Base-by-base conservation (phyloP, 208 protist genomes). In the Sergeia podlipaevii region DNA sequence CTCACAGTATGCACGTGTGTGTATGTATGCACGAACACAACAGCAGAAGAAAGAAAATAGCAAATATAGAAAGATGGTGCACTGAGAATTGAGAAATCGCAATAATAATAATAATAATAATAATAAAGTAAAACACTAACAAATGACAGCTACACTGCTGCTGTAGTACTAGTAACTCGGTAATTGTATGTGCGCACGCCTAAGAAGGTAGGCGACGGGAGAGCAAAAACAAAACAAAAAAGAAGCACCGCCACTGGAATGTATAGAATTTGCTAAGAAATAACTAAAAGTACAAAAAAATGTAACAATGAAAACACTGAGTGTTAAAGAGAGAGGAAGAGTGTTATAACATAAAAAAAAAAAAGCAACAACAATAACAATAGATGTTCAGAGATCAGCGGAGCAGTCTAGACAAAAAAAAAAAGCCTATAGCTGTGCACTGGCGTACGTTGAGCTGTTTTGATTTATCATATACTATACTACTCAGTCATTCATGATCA, bases 91-190 rank as follows among this genome's bases (percentile, higher is more conserved):
- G 6, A 63, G 30, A 10, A 26, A 33, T 32, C 18, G 29, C n/a
- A 66, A 27, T 28, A 32, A 32, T 41, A 46, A 44, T 29, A 59
- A 41, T 54, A 50, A 66, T 39, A 49, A 48, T 7, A 50, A 48
- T 27, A 46, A 44, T 10, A 34, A 33, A 50, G 38, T 15, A n/a
- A 61, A 54, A 11, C 20, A 24, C 20, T 41, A 13, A 24, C 34
- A 39, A 38, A 52, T 36, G 47, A 6, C n/a, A n/a, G n/a, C n/a
- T n/a, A n/a, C n/a, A n/a, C n/a, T n/a, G n/a, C n/a, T n/a, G n/a
- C n/a, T n/a, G n/a, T n/a, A n/a, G n/a, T n/a, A n/a, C n/a, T n/a
- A n/a, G n/a, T n/a, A n/a, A n/a, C n/a, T n/a, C n/a, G n/a, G n/a
- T n/a, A n/a, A n/a, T n/a, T n/a, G n/a, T n/a, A n/a, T n/a, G n/a